These are phyloP conservation scores for Lactarius indigo DNA, from an alignment of 768 basidiomycete species.

Conservation along the genomic window DNA sequence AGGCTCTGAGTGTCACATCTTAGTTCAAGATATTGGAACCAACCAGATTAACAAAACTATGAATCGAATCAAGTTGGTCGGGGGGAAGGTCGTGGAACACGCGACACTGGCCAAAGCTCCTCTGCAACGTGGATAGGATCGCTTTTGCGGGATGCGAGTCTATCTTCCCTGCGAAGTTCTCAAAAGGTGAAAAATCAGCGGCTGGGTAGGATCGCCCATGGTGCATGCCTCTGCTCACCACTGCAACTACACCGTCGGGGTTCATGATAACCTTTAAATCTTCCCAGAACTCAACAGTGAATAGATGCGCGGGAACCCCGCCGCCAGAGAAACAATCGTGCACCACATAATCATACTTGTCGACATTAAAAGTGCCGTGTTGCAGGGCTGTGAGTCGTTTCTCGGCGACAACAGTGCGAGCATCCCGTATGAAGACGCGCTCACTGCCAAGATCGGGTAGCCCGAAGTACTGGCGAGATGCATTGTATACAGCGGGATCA, in stretches of 20 bases:
- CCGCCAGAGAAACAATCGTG: slow-evolving; percentile 97
- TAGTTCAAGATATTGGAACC: slow-evolving; percentile 24
- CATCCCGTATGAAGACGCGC: slow-evolving; percentile 74
- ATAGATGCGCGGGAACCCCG: slow-evolving; percentile 81
- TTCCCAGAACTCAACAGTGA: slow-evolving; percentile 80
- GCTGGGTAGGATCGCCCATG: not conserved
- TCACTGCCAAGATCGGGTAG: slow-evolving; percentile 59
- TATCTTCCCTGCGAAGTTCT: slow-evolving; percentile 85
- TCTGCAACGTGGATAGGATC: slow-evolving; percentile 65
- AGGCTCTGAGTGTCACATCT: not conserved
- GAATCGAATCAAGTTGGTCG: slow-evolving; percentile 42
- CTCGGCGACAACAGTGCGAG: slow-evolving; percentile 38
- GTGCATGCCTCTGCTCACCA: slow-evolving; percentile 49
- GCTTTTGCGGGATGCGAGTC: slow-evolving; percentile 59
- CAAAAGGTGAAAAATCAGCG: not conserved
- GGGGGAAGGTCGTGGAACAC: slow-evolving; percentile 72
- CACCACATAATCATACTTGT: slow-evolving; percentile 65
- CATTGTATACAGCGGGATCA: slow-evolving; percentile 85
- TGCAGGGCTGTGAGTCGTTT: slow-evolving; percentile 30
- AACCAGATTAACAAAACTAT: slow-evolving; percentile 74
- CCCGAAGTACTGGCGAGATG: slow-evolving; percentile 75
- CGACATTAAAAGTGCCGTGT: slow-evolving; percentile 27
- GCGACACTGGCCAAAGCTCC: slow-evolving; percentile 74
- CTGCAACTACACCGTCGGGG: slow-evolving; percentile 70
- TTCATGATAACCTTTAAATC: slow-evolving; percentile 61